Evolutionary conservation across 768 basidiomycete species (phyloP).

Genomic region (Mycena maculata): DNA sequence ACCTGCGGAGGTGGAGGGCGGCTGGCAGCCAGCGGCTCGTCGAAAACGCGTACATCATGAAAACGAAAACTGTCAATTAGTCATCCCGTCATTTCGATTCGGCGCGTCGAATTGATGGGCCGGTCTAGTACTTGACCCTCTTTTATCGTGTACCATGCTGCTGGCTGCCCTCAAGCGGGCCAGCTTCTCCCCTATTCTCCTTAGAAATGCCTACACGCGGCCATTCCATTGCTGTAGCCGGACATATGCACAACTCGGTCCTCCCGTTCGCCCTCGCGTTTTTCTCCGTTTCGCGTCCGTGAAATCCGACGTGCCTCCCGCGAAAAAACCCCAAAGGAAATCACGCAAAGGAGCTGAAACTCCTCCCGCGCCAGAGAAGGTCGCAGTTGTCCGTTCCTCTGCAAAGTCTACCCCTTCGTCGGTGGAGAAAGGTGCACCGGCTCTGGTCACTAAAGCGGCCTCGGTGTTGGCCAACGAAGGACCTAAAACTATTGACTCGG

Average conservation of each 20-base stretch:
- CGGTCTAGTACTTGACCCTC: neutral
- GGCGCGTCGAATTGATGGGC: too few species aligned
- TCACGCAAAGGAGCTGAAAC: neutral
- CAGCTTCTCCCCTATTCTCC: constrained; percentile 4
- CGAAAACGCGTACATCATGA: constrained; percentile 46
- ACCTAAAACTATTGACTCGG: neutral
- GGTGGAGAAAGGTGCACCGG: constrained; percentile 23
- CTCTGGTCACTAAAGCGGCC: constrained; percentile 26
- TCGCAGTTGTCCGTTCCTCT: neutral
- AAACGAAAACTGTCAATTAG: neutral
- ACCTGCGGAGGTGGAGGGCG: constrained; percentile 40
- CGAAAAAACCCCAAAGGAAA: constrained; percentile 8
- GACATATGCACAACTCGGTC: neutral
- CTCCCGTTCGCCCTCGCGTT: constrained; percentile 17
- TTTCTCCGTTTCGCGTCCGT: constrained; percentile 34
- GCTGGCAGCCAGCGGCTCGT: constrained; percentile 49
- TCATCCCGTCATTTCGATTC: too few species aligned
- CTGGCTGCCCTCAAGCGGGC: constrained; percentile 22
- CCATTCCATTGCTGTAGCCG: constrained; percentile 26
- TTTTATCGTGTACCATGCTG: constrained; percentile 1
- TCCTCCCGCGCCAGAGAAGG: neutral
- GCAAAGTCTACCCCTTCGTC: constrained; percentile 23
- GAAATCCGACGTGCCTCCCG: constrained; percentile 24
- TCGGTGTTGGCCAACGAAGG: constrained; percentile 24
- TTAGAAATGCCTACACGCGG: neutral